These are phyloP conservation scores for Rauvolfia tetraphylla DNA, from an alignment of 257 asterid genomes.

Conservation along the genomic window DNA sequence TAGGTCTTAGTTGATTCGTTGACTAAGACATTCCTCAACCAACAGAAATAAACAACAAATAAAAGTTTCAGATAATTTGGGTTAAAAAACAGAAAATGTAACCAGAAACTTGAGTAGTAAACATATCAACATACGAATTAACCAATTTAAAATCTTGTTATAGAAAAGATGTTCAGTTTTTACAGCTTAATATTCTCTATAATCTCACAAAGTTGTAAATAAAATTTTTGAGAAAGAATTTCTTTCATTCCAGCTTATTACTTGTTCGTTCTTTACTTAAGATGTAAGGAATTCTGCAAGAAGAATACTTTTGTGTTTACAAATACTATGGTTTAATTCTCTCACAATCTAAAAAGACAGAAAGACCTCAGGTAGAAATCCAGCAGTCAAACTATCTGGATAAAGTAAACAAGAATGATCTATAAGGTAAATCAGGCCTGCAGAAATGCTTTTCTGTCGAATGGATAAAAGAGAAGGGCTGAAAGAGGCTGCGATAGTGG, in stretches of 20 bases:
- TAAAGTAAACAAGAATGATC: not conserved
- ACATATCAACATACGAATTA: not conserved
- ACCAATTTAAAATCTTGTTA: not conserved
- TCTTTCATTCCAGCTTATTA: too few relatives aligned
- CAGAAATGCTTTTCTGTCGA: not conserved
- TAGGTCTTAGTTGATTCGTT: too few relatives aligned
- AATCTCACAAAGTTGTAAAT: not conserved
- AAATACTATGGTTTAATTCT: not conserved
- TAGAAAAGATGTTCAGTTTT: too few relatives aligned
- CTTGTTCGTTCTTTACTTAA: too few relatives aligned
- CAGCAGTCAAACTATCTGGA: not conserved
- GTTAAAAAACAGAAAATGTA: not conserved
- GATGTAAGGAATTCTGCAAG: not conserved
- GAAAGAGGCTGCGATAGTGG: not conserved
- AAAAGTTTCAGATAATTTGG: not conserved
- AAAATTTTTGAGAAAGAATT: too few relatives aligned
- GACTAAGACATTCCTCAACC: too few relatives aligned
- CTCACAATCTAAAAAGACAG: not conserved
- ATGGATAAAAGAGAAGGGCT: not conserved
- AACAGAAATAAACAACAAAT: not conserved
- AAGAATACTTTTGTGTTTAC: not conserved
- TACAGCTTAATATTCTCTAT: not conserved
- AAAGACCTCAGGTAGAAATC: not conserved
- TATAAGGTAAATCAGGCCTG: not conserved
- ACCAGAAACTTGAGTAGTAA: not conserved